These are phyloP conservation scores for Blastocystis sp. DNA, from an alignment of 352 stramenopile species.

Conservation along the genomic window DNA sequence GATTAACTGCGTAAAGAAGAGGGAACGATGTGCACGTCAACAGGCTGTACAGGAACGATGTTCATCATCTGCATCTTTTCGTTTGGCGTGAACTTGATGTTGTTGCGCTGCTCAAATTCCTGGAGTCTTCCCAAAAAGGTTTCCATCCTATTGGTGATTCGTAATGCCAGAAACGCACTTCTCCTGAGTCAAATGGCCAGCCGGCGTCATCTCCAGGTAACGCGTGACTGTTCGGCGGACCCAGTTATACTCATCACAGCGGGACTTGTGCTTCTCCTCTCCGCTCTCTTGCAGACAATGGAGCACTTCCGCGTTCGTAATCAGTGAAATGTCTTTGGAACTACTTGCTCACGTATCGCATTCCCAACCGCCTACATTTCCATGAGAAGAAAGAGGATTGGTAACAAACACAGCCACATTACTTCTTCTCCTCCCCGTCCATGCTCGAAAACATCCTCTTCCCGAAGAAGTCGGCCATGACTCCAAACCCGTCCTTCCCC, in stretches of 20 bases:
- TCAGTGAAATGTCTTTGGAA: conserved; percentile 36
- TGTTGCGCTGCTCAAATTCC: conserved; percentile 1
- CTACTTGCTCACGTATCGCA: conserved; percentile 3
- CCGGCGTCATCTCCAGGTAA: conserved; percentile 27
- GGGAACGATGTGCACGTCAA: conserved; percentile 22
- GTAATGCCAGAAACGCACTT: not conserved
- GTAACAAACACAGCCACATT: not conserved
- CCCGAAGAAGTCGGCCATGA: conserved; percentile 27
- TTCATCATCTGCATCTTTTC: conserved; percentile 56
- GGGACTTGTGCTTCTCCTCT: not conserved
- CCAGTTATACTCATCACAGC: conserved; percentile 6
- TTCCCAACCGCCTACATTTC: not conserved
- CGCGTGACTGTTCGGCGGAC: not conserved
- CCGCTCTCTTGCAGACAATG: not conserved
- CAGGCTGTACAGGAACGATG: conserved; percentile 37
- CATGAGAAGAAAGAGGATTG: conserved; percentile 2
- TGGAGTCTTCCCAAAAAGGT: conserved; percentile 22
- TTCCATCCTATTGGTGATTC: not conserved
- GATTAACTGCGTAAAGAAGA: not conserved
- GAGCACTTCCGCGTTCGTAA: conserved; percentile 40
- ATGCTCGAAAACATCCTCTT: conserved; percentile 55
- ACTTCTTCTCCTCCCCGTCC: not conserved
- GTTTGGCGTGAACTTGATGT: conserved; percentile 7
- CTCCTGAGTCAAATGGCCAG: not conserved
- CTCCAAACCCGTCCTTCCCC: conserved; percentile 22